A percentile compares a stretch with the other conserved stretches of the same genome.
phyloP scores from a whole-genome alignment of 805 yeast genomes.

The Saccharomycopsis sp. region DNA sequence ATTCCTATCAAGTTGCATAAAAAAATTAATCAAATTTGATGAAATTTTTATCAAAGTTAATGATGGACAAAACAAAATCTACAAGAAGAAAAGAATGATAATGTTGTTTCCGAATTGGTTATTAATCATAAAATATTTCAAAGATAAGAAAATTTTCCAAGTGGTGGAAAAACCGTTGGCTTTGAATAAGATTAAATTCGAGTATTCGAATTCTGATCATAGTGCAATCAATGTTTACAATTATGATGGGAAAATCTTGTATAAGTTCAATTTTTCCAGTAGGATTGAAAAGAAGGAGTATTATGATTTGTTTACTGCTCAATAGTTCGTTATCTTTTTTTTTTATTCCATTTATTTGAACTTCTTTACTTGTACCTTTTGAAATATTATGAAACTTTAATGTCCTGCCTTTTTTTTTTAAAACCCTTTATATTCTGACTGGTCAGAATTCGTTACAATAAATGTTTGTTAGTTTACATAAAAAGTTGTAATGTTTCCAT shows the following conservation, averaged over 20 bases:
- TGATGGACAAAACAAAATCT: constrained; percentile 16
- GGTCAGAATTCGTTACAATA: too few species aligned
- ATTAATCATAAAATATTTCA: constrained; percentile 10
- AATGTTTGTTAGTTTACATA: too few species aligned
- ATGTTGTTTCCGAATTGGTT: constrained; percentile 17
- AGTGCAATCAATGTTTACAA: constrained; percentile 16
- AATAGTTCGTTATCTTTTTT: too few species aligned
- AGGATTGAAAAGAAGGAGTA: constrained; percentile 12
- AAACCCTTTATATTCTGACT: too few species aligned
- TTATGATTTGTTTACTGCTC: constrained; percentile 6
- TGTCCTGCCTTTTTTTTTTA: too few species aligned
- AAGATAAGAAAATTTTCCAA: constrained; percentile 11
- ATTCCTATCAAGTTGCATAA: constrained; percentile 10
- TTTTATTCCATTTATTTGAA: too few species aligned
- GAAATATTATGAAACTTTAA: too few species aligned
- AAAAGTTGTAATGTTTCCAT: too few species aligned
- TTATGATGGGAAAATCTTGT: constrained; percentile 14
- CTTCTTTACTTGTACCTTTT: too few species aligned
- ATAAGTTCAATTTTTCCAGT: constrained; percentile 13
- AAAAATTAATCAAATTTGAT: constrained; percentile 8
- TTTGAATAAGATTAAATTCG: constrained; percentile 8
- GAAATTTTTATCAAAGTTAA: constrained; percentile 14
- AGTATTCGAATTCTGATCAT: constrained; percentile 16
- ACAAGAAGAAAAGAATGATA: constrained; percentile 17
- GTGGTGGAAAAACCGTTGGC: constrained; percentile 16